Conservation (phyloP, 805 yeast species). For the Candida patagonica region DNA sequence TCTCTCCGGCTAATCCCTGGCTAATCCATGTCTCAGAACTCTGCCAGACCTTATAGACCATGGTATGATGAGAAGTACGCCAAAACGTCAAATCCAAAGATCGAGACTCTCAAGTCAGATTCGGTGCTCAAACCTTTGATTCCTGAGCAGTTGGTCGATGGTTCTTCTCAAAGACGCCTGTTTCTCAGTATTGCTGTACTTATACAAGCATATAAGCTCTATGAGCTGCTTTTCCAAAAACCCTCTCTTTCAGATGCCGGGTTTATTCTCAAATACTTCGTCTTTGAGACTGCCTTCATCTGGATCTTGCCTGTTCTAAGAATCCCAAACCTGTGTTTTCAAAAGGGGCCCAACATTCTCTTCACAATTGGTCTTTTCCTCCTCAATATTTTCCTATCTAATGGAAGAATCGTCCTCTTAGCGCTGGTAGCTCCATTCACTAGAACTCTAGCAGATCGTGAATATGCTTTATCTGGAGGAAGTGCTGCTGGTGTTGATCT, state of each 20-base stretch:
- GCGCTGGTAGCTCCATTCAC: constrained; percentile 17
- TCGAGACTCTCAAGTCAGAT: too few relatives aligned
- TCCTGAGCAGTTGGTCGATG: constrained; percentile 57
- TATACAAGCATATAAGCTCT: constrained; percentile 80
- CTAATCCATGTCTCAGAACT: background rate
- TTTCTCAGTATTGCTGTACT: constrained; percentile 56
- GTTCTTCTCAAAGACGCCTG: constrained; percentile 66
- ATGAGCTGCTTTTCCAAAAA: constrained; percentile 45
- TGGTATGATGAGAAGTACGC: too few relatives aligned
- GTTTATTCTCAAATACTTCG: constrained; percentile 60
- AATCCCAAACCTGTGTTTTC: constrained; percentile 65
- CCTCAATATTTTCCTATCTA: constrained; percentile 46
- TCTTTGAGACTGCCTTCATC: constrained; percentile 63
- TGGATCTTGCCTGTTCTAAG: constrained; percentile 65
- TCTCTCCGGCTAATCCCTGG: too few relatives aligned
- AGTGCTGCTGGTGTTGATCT: constrained; percentile 29
- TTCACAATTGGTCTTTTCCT: constrained; percentile 40
- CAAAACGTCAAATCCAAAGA: too few relatives aligned
- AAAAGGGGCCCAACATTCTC: constrained; percentile 43
- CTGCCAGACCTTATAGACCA: constrained; percentile 4
- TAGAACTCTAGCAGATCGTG: constrained; percentile 22
- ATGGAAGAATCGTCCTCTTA: constrained; percentile 18
- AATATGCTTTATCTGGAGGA: constrained; percentile 28
- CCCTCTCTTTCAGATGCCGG: constrained; percentile 35
- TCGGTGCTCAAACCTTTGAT: constrained; percentile 31